phyloP scores from a whole-genome alignment of 352 stramenopile species.

The Globisporangium takayamanum region DNA sequence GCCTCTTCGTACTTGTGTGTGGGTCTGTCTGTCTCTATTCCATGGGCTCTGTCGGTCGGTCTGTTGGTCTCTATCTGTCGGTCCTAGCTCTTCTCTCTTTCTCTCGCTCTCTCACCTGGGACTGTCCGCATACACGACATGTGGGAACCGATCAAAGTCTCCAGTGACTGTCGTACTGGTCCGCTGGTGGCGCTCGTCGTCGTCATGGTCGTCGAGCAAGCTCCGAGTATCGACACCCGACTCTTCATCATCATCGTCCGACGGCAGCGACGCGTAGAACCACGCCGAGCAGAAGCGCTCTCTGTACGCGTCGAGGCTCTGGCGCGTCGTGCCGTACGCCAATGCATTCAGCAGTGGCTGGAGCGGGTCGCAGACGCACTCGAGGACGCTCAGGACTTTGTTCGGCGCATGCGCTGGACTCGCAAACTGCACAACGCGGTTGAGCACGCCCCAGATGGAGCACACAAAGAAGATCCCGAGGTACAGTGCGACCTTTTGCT shows the following conservation, averaged over 20 bases:
- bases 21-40: background rate
- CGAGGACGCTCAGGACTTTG: conserved; percentile 50
- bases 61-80: too few species aligned
- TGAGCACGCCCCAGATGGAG: conserved; percentile 64
- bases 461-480: conserved; percentile 66
- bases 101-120: conserved; percentile 1
- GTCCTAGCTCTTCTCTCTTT: background rate
- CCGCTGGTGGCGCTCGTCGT: conserved; percentile 2
- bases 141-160: conserved; percentile 6
- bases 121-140: conserved; percentile 9
- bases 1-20: too few species aligned
- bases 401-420: conserved; percentile 37
- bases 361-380: conserved; percentile 66
- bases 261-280: conserved; percentile 56
- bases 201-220: conserved; percentile 25
- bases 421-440: conserved; percentile 59
- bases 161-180: background rate
- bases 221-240: conserved; percentile 42
- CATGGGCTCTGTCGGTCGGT: too few species aligned
- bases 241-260: conserved; percentile 64
- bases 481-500: conserved; percentile 55
- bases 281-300: conserved; percentile 57
- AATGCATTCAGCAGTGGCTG: conserved; percentile 65
- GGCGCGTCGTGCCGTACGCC: conserved; percentile 66
- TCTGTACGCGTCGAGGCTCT: conserved; percentile 65